A percentile compares a stretch with the other conserved stretches of the same genome.
phyloP scores from a whole-genome alignment of 2,329 filamentous ascomycete genomes.

The Sordariomycetes sp. region DNA sequence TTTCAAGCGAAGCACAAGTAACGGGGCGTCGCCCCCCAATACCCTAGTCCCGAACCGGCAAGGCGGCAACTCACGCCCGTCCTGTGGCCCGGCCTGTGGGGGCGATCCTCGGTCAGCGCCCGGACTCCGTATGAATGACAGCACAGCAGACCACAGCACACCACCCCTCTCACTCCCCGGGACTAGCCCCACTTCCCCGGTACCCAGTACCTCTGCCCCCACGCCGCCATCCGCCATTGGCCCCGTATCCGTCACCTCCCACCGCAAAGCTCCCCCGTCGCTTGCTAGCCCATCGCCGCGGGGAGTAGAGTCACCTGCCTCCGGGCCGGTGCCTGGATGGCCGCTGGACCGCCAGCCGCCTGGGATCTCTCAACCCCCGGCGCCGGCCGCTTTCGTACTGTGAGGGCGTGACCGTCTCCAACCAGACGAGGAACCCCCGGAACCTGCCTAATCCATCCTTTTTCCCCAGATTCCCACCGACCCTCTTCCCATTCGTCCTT shows the following conservation, averaged over 20 bases:
- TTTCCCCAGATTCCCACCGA: not conserved
- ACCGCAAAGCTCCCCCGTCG: not conserved
- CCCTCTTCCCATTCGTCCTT: not conserved
- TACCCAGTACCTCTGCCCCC: not conserved
- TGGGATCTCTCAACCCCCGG: not conserved
- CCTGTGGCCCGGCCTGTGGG: not conserved
- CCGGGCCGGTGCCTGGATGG: not conserved
- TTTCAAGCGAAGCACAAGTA: not conserved
- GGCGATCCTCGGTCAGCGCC: not conserved
- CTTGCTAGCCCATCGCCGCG: not conserved
- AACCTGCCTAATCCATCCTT: not conserved
- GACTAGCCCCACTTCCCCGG: not conserved
- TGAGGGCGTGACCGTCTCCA: not conserved
- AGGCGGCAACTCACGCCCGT: not conserved
- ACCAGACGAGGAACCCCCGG: not conserved
- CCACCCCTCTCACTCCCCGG: not conserved
- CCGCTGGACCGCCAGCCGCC: not conserved
- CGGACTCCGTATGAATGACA: slow-evolving; percentile 2
- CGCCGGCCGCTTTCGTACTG: not conserved
- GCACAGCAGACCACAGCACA: not conserved
- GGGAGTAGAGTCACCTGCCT: not conserved
- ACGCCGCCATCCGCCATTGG: not conserved
- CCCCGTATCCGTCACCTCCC: not conserved
- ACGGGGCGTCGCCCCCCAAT: not conserved
- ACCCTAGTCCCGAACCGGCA: not conserved